These are phyloP conservation scores for Buxus sempervirens DNA, from an alignment of 164 flowering plant genomes.

Conservation along the genomic window DNA sequence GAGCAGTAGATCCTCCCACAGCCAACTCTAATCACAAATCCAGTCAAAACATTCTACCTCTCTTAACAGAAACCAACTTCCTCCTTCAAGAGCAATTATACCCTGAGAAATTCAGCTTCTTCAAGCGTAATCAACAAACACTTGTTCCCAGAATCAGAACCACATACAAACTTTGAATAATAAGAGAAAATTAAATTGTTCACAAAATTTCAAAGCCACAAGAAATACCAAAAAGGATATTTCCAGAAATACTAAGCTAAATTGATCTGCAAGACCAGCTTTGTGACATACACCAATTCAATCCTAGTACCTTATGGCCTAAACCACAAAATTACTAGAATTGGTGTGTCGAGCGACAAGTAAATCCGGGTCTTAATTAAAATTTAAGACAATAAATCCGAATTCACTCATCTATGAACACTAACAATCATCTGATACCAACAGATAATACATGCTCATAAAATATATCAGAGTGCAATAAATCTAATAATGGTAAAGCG, in stretches of 20 bases:
- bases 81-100: not conserved
- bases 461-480: too few relatives aligned
- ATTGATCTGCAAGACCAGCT: too few relatives aligned
- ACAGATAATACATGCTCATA: too few relatives aligned
- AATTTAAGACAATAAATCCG: too few relatives aligned
- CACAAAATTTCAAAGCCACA: not conserved
- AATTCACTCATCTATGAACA: too few relatives aligned
- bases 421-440: too few relatives aligned
- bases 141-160: conserved; percentile 11
- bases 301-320: too few relatives aligned
- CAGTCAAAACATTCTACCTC: conserved; percentile 8
- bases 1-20: conserved; percentile 13
- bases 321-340: too few relatives aligned
- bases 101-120: conserved; percentile 12
- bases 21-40: conserved; percentile 5
- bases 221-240: not conserved
- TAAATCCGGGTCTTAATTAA: too few relatives aligned
- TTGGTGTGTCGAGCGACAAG: too few relatives aligned
- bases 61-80: not conserved
- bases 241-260: not conserved
- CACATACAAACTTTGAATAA: not conserved
- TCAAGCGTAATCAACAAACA: conserved; percentile 7
- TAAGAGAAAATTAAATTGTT: conserved; percentile 2
- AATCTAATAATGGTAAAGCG: too few relatives aligned
- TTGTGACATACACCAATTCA: too few relatives aligned